Base-by-base conservation (phyloP, 352 stramenopile genomes). In the Pythium apleroticum region DNA sequence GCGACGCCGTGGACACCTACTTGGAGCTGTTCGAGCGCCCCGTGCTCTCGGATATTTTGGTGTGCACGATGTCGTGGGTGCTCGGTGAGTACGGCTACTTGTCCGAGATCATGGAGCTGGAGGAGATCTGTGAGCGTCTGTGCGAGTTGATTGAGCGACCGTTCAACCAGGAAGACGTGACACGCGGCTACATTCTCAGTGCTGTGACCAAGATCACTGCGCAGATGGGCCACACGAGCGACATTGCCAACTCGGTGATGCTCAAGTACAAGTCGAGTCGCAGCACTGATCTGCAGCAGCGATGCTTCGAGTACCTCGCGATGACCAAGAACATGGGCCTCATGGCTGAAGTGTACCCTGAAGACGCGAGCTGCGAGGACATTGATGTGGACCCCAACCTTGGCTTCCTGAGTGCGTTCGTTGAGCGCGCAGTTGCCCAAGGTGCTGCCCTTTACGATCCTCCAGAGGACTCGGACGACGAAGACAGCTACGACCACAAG, bases 21-120 rank as follows among this genome's bases (percentile, higher is more conserved):
- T 74, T 98, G 22, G 95, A 97, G 63, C 73, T 99, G 30, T 81
- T 99, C 48, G 94, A 98, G 33, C 96, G 91, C 43, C 91, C 96
- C n/a, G 84, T 97, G 52, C 84, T 99, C 43, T 93, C 97, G 3
- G 88, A 96, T 68, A 97, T 99, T 39, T 81, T 99, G 45, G 88
- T 99, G 70, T 98, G 93, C 73, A 98, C 97, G 4, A 98, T 99
- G 85, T 88, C 97, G 6, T 99, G 98, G 97, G 94, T 98, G 30
- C 88, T 99, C 43, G 98, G 98, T 46, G 97, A 99, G 85, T 99
- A 99, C 76, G 97, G 92, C 19, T 99, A 99, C 73, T 81, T 99
- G 37, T 97, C 93, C 20, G 90, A 97, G 6, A 82, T 79, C 20
- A 96, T 97, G 76, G 84, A 93, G 46, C 78, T 99, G 14, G 91